Evolutionary conservation across 176 grass and related monocot species (phyloP).

Genomic region (Triticum turgidum): DNA sequence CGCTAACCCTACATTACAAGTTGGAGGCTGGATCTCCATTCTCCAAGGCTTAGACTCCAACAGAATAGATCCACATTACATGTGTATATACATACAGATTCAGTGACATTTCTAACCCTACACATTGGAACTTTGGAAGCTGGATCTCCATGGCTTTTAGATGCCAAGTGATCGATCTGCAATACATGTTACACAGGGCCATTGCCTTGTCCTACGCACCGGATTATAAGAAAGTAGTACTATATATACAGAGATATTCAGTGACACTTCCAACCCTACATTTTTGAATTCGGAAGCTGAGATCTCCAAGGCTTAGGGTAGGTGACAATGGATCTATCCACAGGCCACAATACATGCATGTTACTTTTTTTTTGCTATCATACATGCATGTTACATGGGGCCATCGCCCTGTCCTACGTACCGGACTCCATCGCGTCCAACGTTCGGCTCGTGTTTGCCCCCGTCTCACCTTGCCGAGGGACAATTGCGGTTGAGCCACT

Average conservation of each 20-base stretch:
- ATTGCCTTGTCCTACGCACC: neutral
- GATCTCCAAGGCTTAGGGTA: neutral
- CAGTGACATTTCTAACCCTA: neutral
- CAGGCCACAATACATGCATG: neutral
- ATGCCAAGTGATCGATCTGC: neutral
- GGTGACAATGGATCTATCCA: neutral
- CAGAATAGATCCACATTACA: neutral
- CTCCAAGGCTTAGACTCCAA: neutral
- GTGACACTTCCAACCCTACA: neutral
- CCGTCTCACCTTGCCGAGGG: neutral
- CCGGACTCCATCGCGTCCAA: slow-evolving; percentile 40
- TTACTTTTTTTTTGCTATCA: no score
- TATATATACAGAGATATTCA: neutral
- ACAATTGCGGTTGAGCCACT: neutral
- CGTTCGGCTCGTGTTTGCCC: neutral
- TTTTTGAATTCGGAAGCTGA: neutral
- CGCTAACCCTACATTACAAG: neutral
- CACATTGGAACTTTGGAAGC: neutral
- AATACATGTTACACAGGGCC: neutral
- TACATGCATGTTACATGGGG: neutral
- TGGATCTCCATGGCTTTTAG: neutral
- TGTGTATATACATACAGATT: neutral
- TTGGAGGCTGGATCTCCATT: neutral
- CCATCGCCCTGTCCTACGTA: neutral
- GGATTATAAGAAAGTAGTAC: no score